Percentiles rank a stretch among this genome's conserved stretches.
Evolutionary conservation across 306 rosid genomes (phyloP).

Genomic region (Glycine soja): DNA sequence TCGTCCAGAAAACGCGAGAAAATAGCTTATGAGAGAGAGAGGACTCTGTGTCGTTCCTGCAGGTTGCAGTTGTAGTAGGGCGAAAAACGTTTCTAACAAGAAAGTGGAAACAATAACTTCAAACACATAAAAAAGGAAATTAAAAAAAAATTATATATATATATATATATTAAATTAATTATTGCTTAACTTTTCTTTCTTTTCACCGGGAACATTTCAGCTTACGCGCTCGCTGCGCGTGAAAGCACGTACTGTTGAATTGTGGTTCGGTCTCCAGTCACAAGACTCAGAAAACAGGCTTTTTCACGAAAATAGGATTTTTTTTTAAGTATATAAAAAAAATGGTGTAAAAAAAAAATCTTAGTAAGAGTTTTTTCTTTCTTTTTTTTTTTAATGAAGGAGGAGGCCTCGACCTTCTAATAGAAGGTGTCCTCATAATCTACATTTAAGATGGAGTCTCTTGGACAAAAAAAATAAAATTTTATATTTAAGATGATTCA

Average conservation of each 20-base stretch:
- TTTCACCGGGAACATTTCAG: not conserved
- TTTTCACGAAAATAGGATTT: too few relatives aligned
- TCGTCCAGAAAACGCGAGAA: conserved; percentile 55
- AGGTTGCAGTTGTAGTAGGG: conserved; percentile 49
- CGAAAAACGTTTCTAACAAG: conserved; percentile 49
- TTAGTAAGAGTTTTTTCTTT: too few relatives aligned
- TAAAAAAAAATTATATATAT: not conserved
- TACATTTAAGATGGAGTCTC: too few relatives aligned
- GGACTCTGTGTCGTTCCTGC: conserved; percentile 27
- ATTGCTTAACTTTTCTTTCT: not conserved
- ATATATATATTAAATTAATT: too few relatives aligned
- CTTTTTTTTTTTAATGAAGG: too few relatives aligned
- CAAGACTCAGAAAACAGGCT: not conserved
- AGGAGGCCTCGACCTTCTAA: too few relatives aligned
- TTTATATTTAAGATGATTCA: too few relatives aligned
- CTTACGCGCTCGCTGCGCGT: conserved; percentile 43
- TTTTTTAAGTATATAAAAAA: too few relatives aligned
- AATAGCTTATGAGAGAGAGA: conserved; percentile 6
- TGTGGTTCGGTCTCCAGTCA: not conserved
- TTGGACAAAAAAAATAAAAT: too few relatives aligned
- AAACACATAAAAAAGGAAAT: conserved; percentile 6
- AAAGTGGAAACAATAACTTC: not conserved
- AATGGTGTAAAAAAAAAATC: too few relatives aligned
- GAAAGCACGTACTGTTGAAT: conserved; percentile 5
- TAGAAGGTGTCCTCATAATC: too few relatives aligned